Base-by-base conservation (phyloP, 176 grass and related monocot species). In the Aechmea fasciata region DNA sequence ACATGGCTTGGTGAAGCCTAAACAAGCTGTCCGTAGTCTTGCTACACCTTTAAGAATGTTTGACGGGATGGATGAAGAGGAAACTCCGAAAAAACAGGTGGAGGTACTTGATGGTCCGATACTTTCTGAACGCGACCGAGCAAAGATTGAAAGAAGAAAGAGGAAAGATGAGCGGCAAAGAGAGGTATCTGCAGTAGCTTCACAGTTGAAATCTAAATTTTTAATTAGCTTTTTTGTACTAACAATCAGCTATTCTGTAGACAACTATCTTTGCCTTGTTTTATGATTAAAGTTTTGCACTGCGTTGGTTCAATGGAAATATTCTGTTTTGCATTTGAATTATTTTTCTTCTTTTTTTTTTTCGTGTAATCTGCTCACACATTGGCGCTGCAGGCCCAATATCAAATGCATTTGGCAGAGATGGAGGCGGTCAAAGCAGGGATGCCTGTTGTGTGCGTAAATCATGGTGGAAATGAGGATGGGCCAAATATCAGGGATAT, bases 111-210 rank as follows among this genome's bases (percentile, higher is more conserved):
- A 96, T 1, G 92, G 88, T 3, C 92, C 93, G 9, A 12, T 91
- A 61, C 83, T 96, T 50, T 89, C 93, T 68, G 78, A 90, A 73
- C 86, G 93, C 2, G 93, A 92, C 82, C 79, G 83, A 57, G 81
- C 82, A 57, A 96, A 96, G 83, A 82, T 96, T 66, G 93, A 96
- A 70, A 73, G 93, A 49, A 82, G 69, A 67, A 96, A 92, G 64
- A 92, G 93, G 69, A 96, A 96, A 75, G 86, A 96, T 0, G 93
- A 96, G 75, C 90, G 93, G 51, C 88, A 89, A 68, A 92, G 93
- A 92, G 85, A 92, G 83, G 93, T 96, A 81, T 9, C 54, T 59
- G 19, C 1, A 18, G 19, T 59, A 48, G 13, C 47, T 48, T 7
- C 11, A 48, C 33, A 41, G 9, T 67, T 29, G 33, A 15, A 41